Evolutionary conservation across 768 basidiomycete species (phyloP), one percentile per base, ranked within the genome.

Genomic region (Russula brevipes): DNA sequence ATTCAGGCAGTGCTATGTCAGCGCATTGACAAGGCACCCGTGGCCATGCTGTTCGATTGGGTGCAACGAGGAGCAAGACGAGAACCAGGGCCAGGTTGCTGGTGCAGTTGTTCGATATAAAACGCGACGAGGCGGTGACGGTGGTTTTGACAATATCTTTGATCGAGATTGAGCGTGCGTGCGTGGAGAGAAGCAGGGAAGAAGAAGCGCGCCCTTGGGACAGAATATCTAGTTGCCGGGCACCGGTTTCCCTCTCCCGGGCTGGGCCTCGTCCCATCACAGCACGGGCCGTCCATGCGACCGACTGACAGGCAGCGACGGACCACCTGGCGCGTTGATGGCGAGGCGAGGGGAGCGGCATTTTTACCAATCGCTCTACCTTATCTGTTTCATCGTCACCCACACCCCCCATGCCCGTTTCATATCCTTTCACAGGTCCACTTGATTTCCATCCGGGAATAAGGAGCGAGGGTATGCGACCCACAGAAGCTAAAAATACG

Each of bases 361-460:
- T 39, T 7, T 11, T 58, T n/a, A 57, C 61, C 51, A 16, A 35
- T 45, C 42, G 12, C 60, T 55, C 46, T 10, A 19, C 17, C 12
- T 24, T 24, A 33, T 41, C 35, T 61, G 54, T 53, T 62, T 62
- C 61, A 51, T 56, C 60, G 60, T 62, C 47, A 60, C 52, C 16
- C 24, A 57, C 47, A 60, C 52, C 16, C 24, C 39, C 19, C 39
- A 47, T 5, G 31, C 19, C 6, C 33, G 60, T 61, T 61, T 63
- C 44, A 53, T 58, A 35, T 61, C 52, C 24, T n/a, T 54, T 42
- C 54, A 45, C 42, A 45, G 16, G 16, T 42, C 31, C 52, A 62
- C 49, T 47, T 55, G 41, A 44, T 57, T 24, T 57, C 56, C 61
- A 51, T 57, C 61, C 61, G 36, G 2, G 45, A 61, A 61, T 60